phyloP scores from a whole-genome alignment of 805 yeast genomes.

The Barnettozyma siamensis region DNA sequence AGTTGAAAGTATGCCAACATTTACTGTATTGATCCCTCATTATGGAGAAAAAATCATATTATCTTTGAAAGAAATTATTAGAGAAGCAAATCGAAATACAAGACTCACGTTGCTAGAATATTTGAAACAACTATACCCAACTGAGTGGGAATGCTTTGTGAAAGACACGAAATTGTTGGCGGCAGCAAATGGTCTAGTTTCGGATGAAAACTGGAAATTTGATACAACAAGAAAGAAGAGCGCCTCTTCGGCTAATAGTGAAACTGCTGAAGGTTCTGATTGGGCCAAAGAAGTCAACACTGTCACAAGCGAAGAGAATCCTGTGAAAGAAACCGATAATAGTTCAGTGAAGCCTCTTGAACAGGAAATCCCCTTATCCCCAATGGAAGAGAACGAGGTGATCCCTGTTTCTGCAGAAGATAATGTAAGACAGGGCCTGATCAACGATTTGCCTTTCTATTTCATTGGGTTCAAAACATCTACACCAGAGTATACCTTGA shows the following conservation, averaged over 20 bases:
- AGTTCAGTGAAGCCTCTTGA: too few relatives aligned
- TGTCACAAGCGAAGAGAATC: conserved; percentile 3
- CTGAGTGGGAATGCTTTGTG: conserved; percentile 80
- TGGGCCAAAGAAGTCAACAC: too few relatives aligned
- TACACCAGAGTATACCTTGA: conserved; percentile 52
- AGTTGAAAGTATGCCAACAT: conserved; percentile 68
- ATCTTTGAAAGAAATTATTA: conserved; percentile 70
- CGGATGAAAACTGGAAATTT: conserved; percentile 14
- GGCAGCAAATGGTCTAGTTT: conserved; percentile 41
- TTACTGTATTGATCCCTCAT: conserved; percentile 84
- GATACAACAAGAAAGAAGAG: conserved; percentile 17
- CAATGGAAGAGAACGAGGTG: conserved; percentile 26
- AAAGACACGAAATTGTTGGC: conserved; percentile 65
- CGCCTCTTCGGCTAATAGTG: background rate
- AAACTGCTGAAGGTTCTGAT: background rate
- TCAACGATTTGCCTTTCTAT: conserved; percentile 62
- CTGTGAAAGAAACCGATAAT: too few relatives aligned
- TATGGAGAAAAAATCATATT: conserved; percentile 77
- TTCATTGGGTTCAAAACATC: conserved; percentile 69
- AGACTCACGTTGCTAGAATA: conserved; percentile 82
- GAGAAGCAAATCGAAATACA: conserved; percentile 53
- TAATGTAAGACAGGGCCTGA: conserved; percentile 33
- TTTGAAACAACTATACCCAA: conserved; percentile 61
- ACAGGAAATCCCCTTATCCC: conserved; percentile 6
- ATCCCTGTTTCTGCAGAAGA: conserved; percentile 28